Base-by-base conservation (phyloP, 805 yeast genomes). In the Yamadazyma kitorensis region DNA sequence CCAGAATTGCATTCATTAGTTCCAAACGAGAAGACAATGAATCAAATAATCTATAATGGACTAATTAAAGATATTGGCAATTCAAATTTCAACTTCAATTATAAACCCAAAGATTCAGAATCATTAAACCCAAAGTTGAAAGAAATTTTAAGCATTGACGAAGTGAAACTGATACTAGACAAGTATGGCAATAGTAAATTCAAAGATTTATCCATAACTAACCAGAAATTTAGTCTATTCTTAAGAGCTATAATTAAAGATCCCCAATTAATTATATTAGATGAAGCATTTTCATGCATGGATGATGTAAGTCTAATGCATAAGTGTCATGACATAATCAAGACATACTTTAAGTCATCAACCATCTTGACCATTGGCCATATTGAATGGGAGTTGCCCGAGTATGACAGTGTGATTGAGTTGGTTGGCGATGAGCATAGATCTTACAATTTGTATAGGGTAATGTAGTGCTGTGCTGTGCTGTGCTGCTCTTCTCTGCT, bases 251-350 rank as follows among this genome's bases (percentile, higher is more conserved):
- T 91, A 12, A 70, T 86, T 26, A 86, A 85, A 54, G 65, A 76
- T 42, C 98, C 98, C 0, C 74, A 76, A 31, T 61, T 91, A 1
- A 64, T 91, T 33, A 82, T 91, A 29, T 64, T 91, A 2, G 98
- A 91, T 57, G 98, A 91, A 63, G 95, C 98, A 0, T 77, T 91
- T 39, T 85, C 95, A 15, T 94, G 88, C 11, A 86, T 91, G 93
- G 85, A 82, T 24, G 80, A 78, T 34, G 74, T 68, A 15, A 48
- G 43, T 27, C 35, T 65, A 23, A 52, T 66, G 52, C 30, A 41
- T 6, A 40, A 48, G 36, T 67, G 72, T 39, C 71, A 64, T 37
- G 37, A 41, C 6, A 31, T 61, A 12, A 47, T 67, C 11, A 45
- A 44, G 7, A 30, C 37, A 5, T 34, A 51, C 2, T 44, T 56